A percentile compares a stretch with the other conserved stretches of the same genome.
phyloP scores from a whole-genome alignment of 2,329 filamentous ascomycete species.

The Colletotrichum lini region DNA sequence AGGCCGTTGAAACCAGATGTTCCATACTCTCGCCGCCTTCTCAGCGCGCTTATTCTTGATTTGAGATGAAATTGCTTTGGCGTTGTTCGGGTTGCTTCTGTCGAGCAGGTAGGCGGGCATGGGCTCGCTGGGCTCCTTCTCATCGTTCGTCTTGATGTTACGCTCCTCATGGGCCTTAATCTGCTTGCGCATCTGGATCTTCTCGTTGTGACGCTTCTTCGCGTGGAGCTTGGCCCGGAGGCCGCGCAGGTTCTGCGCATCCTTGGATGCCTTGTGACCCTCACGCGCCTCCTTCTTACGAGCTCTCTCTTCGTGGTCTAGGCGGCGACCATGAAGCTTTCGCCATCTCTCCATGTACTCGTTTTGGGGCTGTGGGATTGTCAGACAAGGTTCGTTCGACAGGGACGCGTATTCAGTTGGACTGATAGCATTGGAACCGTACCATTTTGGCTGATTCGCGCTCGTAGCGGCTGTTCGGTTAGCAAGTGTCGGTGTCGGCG shows the following conservation, averaged over 20 bases:
- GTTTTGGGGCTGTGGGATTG: constrained; percentile 75
- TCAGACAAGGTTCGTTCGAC: neutral
- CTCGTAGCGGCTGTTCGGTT: constrained; percentile 29
- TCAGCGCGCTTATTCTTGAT: constrained; percentile 76
- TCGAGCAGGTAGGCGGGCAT: constrained; percentile 95
- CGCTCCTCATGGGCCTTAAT: constrained; percentile 97
- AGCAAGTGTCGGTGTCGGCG: neutral
- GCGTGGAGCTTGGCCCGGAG: constrained; percentile 93
- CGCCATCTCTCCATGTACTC: constrained; percentile 75
- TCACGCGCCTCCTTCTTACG: constrained; percentile 92
- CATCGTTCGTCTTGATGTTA: constrained; percentile 90
- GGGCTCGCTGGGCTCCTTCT: constrained; percentile 84
- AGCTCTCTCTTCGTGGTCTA: constrained; percentile 88
- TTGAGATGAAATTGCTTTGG: constrained; percentile 82
- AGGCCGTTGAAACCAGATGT: neutral
- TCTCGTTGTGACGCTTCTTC: constrained; percentile 95
- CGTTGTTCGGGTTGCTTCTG: constrained; percentile 71
- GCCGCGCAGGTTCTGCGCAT: constrained; percentile 94
- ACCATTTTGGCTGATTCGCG: constrained; percentile 36
- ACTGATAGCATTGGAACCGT: neutral
- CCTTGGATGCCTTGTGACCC: constrained; percentile 87
- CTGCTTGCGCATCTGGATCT: constrained; percentile 97
- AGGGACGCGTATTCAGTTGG: neutral
- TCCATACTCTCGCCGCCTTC: constrained; percentile 51
- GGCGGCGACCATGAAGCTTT: constrained; percentile 65